These are phyloP conservation scores for Puccinia coronata DNA, from an alignment of 1,284 basidiomycete genomes.

Conservation along the genomic window DNA sequence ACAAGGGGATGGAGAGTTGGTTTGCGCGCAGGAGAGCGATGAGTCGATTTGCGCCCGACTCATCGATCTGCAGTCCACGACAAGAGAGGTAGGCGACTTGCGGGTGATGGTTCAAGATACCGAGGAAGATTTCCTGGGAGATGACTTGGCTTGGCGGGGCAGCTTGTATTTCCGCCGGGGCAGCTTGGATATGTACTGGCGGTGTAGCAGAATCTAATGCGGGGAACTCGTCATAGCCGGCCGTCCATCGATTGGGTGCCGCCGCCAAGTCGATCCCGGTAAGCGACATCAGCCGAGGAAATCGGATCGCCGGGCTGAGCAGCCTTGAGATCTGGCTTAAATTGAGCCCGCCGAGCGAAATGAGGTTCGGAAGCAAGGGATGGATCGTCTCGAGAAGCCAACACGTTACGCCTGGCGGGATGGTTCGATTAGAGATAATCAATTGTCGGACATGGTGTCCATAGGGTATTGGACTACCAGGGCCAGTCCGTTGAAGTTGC, in stretches of 20 bases:
- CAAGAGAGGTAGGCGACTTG: conserved; percentile 34
- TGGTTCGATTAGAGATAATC: conserved; percentile 19
- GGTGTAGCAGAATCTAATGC: neutral
- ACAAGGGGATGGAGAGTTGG: conserved; percentile 11
- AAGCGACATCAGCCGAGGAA: conserved; percentile 32
- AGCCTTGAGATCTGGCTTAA: conserved; percentile 25
- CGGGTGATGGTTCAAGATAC: conserved; percentile 45
- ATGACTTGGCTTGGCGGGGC: neutral
- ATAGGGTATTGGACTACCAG: neutral
- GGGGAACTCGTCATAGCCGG: neutral
- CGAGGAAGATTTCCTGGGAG: conserved; percentile 40
- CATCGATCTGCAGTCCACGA: conserved; percentile 27
- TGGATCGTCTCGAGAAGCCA: conserved; percentile 32
- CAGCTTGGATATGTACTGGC: neutral
- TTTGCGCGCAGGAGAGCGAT: conserved; percentile 29
- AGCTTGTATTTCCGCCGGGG: neutral
- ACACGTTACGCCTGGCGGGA: neutral
- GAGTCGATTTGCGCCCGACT: conserved; percentile 1
- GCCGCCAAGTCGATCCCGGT: conserved; percentile 11
- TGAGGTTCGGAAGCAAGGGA: conserved; percentile 39
- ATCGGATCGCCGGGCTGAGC: conserved; percentile 35
- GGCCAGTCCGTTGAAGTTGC: neutral
- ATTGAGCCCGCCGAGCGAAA: conserved; percentile 6
- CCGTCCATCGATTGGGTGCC: conserved; percentile 14
- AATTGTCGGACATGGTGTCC: conserved; percentile 41